Base-by-base conservation (phyloP, 140 eudicot genomes). In the Ambrosia hybrid region DNA sequence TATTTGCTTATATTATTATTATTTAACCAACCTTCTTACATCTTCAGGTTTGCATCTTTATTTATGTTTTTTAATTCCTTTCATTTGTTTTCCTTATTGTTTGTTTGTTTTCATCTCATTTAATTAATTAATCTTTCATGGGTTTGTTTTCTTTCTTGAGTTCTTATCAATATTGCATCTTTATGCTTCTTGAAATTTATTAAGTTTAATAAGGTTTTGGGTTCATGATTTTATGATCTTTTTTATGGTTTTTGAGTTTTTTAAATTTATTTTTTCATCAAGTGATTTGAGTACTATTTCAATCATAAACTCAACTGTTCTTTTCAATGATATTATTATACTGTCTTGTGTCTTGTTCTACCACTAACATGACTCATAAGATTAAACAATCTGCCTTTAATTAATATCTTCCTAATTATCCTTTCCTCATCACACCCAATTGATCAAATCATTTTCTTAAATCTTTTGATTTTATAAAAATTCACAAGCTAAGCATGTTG, bases 221-320 rank as follows among this genome's bases (percentile, higher is more conserved):
- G 71, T 75, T 67, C 61, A 70, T 69, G 78, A 76, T 77, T 81
- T 81, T 66, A 58, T 70, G 78, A 55, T 67, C 73, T 76, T 65
- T 80, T 74, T 36, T 75, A 51, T 43, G 70, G 48, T 30, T 51
- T 51, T 39, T 56, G 57, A 52, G 72, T 64, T 12, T 30, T 30
- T 30, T 30, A 30, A 30, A 30, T 30, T 2, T 30, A 30, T 71
- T 21, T 55, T 33, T 26, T 69, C n/a, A 12, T 51, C 79, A 0
- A 52, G n/a, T 76, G 16, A 52, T 75, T 70, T 65, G 16, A 48
- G 16, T 56, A 45, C 26, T 68, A 9, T 57, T 57, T 67, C 52
- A 65, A 68, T 49, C 65, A 38, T 67, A 43, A 67, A 72, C 36
- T 43, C 45, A n/a, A 48, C 45, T 45, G 46, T 48, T 21, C 26